Base-by-base conservation (phyloP, 192 early-diverging fungal genomes). In the Diversispora eburnea region DNA sequence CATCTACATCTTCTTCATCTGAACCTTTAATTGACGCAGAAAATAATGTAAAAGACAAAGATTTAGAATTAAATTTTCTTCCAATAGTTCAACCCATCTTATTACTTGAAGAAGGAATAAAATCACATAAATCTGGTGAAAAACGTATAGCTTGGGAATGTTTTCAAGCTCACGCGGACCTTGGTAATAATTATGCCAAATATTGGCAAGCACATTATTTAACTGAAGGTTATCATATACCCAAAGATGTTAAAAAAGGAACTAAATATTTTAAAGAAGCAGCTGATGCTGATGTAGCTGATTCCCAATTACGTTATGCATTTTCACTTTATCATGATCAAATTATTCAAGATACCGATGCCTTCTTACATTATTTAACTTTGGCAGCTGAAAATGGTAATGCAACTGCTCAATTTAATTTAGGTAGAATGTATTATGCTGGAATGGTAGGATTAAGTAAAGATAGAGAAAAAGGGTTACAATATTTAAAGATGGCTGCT, bases 191-290 rank as follows among this genome's bases (percentile, higher is more conserved):
- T 13, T 43, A 39, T 4, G 72, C 72, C 19, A 73, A 57, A 73
- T 73, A 73, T 43, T 73, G 72, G 72, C 17, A 73, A 64, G 72
- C 58, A 10, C 57, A 64, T 51, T 73, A 73, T 64, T 64, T 73
- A 55, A 61, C 39, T 15, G 72, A 73, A 73, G 72, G 72, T 3
- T 73, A 64, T 54, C 12, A 43, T 52, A 15, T 59, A 13, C 19
- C n/a, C n/a, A 73, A 73, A 45, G 48, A 73, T 19, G 45, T 7
- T 7, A 64, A 73, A 54, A 39, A 62, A 64, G 72, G 58, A 20
- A 56, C 72, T 12, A 15, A 54, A 61, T 56, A 47, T 42, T 73
- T 73, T 43, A 63, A 64, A 64, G 19, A 73, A 64, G 59, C 72
- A 4, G 72, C 72, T 17, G 72, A 73, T 48, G 72, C 61, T 52